These are phyloP conservation scores for Boechera divaricarpa DNA, from an alignment of 345 rosid genomes.

Conservation along the genomic window DNA sequence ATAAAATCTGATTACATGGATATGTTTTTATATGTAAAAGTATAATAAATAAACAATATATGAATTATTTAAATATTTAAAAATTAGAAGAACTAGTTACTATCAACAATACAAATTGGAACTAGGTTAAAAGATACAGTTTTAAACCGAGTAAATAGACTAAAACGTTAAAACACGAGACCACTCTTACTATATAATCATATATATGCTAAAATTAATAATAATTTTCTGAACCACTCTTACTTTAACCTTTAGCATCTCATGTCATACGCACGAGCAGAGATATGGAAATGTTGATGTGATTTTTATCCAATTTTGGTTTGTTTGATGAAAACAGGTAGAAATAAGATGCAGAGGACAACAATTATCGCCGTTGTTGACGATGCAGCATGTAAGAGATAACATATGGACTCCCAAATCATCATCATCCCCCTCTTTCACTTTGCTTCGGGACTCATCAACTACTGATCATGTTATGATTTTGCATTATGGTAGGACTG, in stretches of 20 bases:
- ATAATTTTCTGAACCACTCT: not conserved
- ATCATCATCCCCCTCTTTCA: constrained; percentile 50
- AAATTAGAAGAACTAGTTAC: not conserved
- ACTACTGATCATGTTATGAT: constrained; percentile 83
- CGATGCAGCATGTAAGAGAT: constrained; percentile 95
- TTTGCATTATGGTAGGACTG: constrained; percentile 77
- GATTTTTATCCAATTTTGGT: constrained; percentile 17
- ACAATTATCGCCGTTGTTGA: constrained; percentile 71
- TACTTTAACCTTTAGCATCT: not conserved
- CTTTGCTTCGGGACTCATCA: constrained; percentile 68
- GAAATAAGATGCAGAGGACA: constrained; percentile 97
- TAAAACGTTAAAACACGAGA: not conserved
- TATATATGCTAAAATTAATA: not conserved
- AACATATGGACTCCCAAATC: constrained; percentile 76
- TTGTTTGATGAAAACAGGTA: constrained; percentile 58
- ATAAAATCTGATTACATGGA: not conserved
- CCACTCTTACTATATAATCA: not conserved
- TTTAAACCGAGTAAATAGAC: not conserved
- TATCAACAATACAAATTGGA: not conserved
- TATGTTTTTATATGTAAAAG: not conserved
- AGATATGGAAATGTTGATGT: not conserved
- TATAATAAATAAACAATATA: not conserved
- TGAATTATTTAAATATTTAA: too few species aligned
- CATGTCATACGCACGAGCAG: not conserved
- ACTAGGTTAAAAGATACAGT: not conserved